Base-by-base conservation (phyloP, 371 early-diverging fungal species). In the Cokeromyces recurvatus region DNA sequence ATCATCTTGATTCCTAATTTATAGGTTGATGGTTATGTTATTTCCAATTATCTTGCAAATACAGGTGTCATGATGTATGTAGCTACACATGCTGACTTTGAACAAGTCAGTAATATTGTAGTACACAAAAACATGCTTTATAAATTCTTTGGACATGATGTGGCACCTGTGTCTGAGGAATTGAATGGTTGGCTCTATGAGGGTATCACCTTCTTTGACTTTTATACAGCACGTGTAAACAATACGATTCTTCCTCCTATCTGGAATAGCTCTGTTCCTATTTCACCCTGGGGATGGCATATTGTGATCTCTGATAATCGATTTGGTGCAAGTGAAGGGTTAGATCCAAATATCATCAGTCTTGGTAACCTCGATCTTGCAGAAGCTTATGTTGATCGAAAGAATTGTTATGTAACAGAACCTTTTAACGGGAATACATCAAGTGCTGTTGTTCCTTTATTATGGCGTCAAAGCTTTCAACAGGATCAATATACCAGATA, bases 21-120 rank as follows among this genome's bases (percentile, higher is more conserved):
- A 17, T 34, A 66, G 63, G 66, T 68, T 10, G 72, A 71, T 36
- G 60, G 55, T 4, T 71, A 65, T 43, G 61, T 71, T 15, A 38
- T 68, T 8, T 63, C 68, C 27, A 71, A 71, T 38, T 71, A 71
- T 23, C 47, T 71, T 16, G 68, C 68, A n/a, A 65, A 71, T 24
- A 54, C 59, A 4, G 72, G 66, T 4, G 51, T 68, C 2, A 65
- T 68, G 66, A 60, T 71, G 63, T 71, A 68, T 19, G 68, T 53
- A 3, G 66, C 72, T 8, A 55, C 36, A 1, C 68, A 65, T 36
- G 66, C 68, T 20, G 64, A 71, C 20, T 71, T 53, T 27, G 46
- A 56, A 41, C 66, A 71, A 39, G 55, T 71, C 12, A 58, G 57
- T 41, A 71, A 71, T 29, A 68, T 71, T 53, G 57, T 71, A 3